Percentiles rank a stretch among this genome's conserved stretches.
Conservation (phyloP, 208 protist species). For the Crithidia brevicula region DNA sequence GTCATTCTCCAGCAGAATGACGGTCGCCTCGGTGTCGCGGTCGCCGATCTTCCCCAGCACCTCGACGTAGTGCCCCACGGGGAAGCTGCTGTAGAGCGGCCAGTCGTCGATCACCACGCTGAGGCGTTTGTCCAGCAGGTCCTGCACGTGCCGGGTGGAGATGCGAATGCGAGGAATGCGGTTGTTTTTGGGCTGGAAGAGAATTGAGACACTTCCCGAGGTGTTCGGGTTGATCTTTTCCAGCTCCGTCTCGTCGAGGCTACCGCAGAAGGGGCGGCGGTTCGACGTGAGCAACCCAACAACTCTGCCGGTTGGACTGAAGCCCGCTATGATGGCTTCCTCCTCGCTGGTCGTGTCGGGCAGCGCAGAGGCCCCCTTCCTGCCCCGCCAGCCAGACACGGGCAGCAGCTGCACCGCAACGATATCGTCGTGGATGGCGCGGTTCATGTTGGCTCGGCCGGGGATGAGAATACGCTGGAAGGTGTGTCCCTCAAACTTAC, state of each 20-base stretch:
- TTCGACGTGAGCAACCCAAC: conserved; percentile 75
- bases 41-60: conserved; percentile 94
- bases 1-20: conserved; percentile 95
- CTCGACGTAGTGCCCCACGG: conserved; percentile 93
- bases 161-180: conserved; percentile 92
- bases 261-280: conserved; percentile 87
- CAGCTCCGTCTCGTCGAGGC: conserved; percentile 77
- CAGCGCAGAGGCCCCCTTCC: conserved; percentile 4
- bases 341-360: conserved; percentile 51
- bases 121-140: conserved; percentile 91
- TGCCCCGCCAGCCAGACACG: conserved; percentile 51
- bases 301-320: conserved; percentile 65
- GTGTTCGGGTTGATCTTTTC: conserved; percentile 40
- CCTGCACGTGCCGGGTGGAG: conserved; percentile 68
- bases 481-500: conserved; percentile 76
- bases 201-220: conserved; percentile 72
- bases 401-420: conserved; percentile 79
- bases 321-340: conserved; percentile 65
- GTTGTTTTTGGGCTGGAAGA: conserved; percentile 90
- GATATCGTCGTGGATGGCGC: conserved; percentile 85
- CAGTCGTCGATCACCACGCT: conserved; percentile 97
- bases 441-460: conserved; percentile 84
- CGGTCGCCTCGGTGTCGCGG: conserved; percentile 94
- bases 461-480: conserved; percentile 83
- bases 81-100: conserved; percentile 89